Conservation (phyloP, 495 filamentous ascomycete genomes). For the Penicillium cosmopolitanum region DNA sequence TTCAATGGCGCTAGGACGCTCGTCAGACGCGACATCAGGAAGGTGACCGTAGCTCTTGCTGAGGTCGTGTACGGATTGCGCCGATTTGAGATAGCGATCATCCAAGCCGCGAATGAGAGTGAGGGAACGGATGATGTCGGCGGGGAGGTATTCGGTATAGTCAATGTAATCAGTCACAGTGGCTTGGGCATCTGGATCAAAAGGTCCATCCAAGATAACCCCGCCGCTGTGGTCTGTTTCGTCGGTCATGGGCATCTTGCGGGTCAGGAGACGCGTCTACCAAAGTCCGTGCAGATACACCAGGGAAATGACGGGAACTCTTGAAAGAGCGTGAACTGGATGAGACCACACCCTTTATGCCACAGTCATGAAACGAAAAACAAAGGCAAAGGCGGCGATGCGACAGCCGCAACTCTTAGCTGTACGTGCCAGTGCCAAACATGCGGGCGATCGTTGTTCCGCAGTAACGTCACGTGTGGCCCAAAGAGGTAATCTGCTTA, state of each 20-base stretch:
- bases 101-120: constrained; percentile 86
- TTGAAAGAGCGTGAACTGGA: neutral
- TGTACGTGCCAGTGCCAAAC: constrained; percentile 10
- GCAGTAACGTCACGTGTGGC: constrained; percentile 3
- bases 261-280: constrained; percentile 11
- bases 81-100: constrained; percentile 65
- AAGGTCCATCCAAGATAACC: constrained; percentile 52
- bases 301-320: neutral
- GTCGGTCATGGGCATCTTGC: constrained; percentile 38
- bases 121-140: constrained; percentile 88
- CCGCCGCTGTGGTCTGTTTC: constrained; percentile 48
- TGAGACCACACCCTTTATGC: neutral
- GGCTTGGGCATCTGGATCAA: constrained; percentile 90
- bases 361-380: neutral
- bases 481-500: neutral
- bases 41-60: constrained; percentile 75
- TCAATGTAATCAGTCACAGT: constrained; percentile 95
- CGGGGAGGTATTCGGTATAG: constrained; percentile 94
- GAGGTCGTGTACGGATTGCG: constrained; percentile 69
- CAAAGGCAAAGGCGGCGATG: neutral
- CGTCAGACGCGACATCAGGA: constrained; percentile 58
- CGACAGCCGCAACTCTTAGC: constrained; percentile 1
- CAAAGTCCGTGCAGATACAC: constrained; percentile 9
- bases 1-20: constrained; percentile 55
- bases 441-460: constrained; percentile 16